phyloP scores from a whole-genome alignment of 176 grass and related monocot genomes.

The Avena eriantha region DNA sequence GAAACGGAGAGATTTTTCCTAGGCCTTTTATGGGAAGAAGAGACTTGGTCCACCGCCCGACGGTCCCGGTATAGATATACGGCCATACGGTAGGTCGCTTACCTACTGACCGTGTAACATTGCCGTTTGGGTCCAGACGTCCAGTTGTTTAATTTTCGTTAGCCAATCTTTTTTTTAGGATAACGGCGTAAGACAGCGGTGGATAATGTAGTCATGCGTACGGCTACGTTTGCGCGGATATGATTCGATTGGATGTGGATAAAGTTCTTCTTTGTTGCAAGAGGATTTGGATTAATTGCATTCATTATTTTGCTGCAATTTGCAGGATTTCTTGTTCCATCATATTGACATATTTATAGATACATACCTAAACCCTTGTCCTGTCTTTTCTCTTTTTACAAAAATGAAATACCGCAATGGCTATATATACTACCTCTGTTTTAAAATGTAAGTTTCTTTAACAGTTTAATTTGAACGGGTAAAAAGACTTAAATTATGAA shows the following conservation, averaged over 20 bases:
- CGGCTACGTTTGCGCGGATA: not conserved
- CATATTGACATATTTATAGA: no score
- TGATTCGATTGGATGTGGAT: not conserved
- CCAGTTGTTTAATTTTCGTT: slow-evolving; percentile 3
- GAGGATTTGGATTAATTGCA: no score
- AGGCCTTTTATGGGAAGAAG: slow-evolving; percentile 25
- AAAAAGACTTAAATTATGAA: no score
- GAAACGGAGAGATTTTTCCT: slow-evolving; percentile 45
- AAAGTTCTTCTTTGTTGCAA: not conserved
- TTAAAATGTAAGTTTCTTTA: no score
- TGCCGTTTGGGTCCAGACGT: not conserved
- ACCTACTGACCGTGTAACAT: slow-evolving; percentile 41
- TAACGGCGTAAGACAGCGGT: not conserved
- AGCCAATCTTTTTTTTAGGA: not conserved
- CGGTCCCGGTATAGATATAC: slow-evolving; percentile 2
- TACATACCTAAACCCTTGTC: no score
- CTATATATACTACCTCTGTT: no score
- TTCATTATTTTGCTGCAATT: no score
- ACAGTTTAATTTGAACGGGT: no score
- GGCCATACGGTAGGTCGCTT: slow-evolving; percentile 35
- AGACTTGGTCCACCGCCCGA: slow-evolving; percentile 25
- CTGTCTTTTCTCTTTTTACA: no score
- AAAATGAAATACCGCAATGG: no score
- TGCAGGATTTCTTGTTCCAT: no score
- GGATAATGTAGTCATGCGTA: slow-evolving; percentile 39